Percentiles rank a stretch among this genome's conserved stretches.
These are phyloP conservation scores for Daldinia loculata DNA, from an alignment of 495 filamentous ascomycete species.

Conservation along the genomic window DNA sequence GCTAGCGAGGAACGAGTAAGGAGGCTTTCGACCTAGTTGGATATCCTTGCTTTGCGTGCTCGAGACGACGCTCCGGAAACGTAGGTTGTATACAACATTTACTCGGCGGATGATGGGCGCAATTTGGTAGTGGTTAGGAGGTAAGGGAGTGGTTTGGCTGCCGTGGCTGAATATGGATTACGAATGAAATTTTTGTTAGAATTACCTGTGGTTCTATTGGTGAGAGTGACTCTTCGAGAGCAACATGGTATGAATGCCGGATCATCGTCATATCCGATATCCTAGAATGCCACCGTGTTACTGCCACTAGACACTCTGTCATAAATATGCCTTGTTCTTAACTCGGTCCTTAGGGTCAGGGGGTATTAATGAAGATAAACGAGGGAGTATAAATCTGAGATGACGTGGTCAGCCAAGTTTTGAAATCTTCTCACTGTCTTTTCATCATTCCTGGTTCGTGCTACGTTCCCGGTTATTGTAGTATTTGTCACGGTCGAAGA, in stretches of 20 bases:
- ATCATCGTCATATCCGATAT: neutral
- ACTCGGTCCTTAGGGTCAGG: neutral
- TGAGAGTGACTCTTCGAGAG: neutral
- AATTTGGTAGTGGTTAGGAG: neutral
- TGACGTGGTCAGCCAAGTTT: neutral
- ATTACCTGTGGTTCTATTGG: neutral
- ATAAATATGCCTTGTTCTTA: neutral
- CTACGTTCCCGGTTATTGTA: neutral
- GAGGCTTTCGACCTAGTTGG: constrained; percentile 4
- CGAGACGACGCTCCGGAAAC: neutral
- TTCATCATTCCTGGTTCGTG: neutral
- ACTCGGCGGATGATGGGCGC: neutral
- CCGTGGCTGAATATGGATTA: neutral
- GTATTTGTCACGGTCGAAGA: neutral
- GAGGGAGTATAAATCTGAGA: neutral
- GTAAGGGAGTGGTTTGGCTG: constrained; percentile 1
- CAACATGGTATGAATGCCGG: neutral
- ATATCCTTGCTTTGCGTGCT: neutral
- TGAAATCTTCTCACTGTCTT: neutral
- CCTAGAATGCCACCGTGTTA: neutral
- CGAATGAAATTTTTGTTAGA: neutral
- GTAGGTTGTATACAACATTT: constrained; percentile 16
- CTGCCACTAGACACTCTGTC: neutral
- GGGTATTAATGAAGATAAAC: neutral
- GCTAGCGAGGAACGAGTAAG: neutral